These are phyloP conservation scores for Tephrocybe rancida DNA, from an alignment of 768 basidiomycete species.

Conservation along the genomic window DNA sequence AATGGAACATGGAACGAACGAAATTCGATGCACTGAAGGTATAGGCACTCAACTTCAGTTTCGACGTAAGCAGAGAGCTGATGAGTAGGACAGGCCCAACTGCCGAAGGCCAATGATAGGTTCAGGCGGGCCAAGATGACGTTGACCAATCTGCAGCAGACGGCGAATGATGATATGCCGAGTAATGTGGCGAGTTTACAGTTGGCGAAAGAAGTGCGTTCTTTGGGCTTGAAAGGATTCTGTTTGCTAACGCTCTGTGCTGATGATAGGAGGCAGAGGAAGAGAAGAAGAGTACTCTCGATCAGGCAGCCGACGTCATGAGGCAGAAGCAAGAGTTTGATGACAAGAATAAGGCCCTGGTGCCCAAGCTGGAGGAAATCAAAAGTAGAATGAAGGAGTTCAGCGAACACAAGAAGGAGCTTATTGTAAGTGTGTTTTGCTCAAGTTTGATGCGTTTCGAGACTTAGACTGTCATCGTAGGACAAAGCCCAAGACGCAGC, in stretches of 20 bases:
- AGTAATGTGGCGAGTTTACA: conserved; percentile 61
- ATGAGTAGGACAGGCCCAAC: conserved; percentile 25
- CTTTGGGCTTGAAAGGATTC: neutral
- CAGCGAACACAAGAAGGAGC: conserved; percentile 39
- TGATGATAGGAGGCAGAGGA: conserved; percentile 50
- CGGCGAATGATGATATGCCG: conserved; percentile 71
- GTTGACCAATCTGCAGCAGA: conserved; percentile 49
- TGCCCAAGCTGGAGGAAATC: conserved; percentile 46
- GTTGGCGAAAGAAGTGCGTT: conserved; percentile 51
- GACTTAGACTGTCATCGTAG: neutral
- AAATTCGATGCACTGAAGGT: conserved; percentile 37
- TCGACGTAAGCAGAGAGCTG: neutral
- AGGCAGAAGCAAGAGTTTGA: conserved; percentile 50
- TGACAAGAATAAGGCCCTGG: conserved; percentile 41
- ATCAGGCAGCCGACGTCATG: conserved; percentile 52
- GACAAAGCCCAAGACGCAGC: conserved; percentile 49
- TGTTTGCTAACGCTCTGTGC: neutral
- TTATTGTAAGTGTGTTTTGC: conserved; percentile 42
- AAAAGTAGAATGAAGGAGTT: conserved; percentile 55
- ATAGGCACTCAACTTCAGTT: neutral
- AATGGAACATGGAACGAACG: conserved; percentile 28
- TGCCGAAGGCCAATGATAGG: conserved; percentile 14
- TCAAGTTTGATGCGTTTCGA: neutral
- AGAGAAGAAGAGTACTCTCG: conserved; percentile 48
- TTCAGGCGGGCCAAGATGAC: conserved; percentile 23